phyloP scores from a whole-genome alignment of 75 land plant species.

The Cryptomeria japonica region DNA sequence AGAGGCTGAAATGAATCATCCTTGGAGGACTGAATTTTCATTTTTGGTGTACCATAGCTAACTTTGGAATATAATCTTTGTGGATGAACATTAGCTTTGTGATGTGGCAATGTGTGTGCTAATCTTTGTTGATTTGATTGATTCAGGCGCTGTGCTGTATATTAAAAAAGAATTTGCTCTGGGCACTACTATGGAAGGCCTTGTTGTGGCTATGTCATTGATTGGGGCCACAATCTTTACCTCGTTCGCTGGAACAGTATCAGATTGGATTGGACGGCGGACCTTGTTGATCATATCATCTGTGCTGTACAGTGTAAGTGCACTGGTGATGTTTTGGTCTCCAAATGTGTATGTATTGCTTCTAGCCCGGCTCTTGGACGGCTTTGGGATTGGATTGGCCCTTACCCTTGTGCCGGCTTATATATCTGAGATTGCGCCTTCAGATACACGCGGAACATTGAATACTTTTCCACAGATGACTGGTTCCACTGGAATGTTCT shows the following conservation, averaged over 20 bases:
- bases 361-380: slow-evolving; percentile 61
- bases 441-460: slow-evolving; percentile 71
- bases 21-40: neutral
- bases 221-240: slow-evolving; percentile 73
- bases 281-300: slow-evolving; percentile 69
- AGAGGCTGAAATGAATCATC: neutral
- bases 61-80: neutral
- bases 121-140: neutral
- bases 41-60: neutral
- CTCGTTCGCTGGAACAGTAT: slow-evolving; percentile 60
- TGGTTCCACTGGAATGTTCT: slow-evolving; percentile 83
- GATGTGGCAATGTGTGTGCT: neutral
- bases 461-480: slow-evolving; percentile 86
- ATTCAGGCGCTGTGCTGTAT: slow-evolving; percentile 69
- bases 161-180: slow-evolving; percentile 63
- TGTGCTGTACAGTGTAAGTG: slow-evolving; percentile 53
- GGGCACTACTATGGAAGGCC: slow-evolving; percentile 68
- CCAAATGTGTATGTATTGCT: slow-evolving; percentile 71
- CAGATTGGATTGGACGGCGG: slow-evolving; percentile 68
- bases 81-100: neutral
- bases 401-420: slow-evolving; percentile 72
- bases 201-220: slow-evolving; percentile 75
- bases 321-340: slow-evolving; percentile 75
- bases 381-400: slow-evolving; percentile 71
- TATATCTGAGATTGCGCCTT: slow-evolving; percentile 78